Conservation (phyloP, 2,329 filamentous ascomycete genomes). For the Fusarium staphyleae region DNA sequence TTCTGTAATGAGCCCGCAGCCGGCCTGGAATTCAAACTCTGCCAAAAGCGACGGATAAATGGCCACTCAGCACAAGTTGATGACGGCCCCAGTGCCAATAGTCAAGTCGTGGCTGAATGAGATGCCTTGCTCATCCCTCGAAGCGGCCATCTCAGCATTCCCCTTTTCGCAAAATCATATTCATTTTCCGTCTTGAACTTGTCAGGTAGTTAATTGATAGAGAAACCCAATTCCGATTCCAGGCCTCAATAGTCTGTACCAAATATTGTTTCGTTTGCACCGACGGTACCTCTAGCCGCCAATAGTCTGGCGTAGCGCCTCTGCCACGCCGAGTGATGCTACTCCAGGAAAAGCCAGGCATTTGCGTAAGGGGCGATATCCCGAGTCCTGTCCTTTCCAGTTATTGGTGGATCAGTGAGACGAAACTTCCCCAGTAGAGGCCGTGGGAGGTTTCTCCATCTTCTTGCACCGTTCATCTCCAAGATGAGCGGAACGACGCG, state of each 20-base stretch:
- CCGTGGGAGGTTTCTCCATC: too few species aligned
- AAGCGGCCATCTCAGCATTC: constrained; percentile 14
- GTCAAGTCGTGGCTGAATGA: constrained; percentile 17
- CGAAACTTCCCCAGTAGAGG: too few species aligned
- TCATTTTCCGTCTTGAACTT: neutral
- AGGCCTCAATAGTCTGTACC: constrained; percentile 30
- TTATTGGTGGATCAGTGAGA: neutral
- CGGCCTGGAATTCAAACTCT: constrained; percentile 18
- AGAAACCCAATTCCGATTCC: constrained; percentile 15
- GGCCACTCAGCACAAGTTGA: constrained; percentile 15
- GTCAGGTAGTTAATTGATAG: neutral
- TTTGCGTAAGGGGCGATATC: constrained; percentile 5
- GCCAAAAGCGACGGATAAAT: constrained; percentile 3
- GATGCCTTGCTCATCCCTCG: constrained; percentile 3
- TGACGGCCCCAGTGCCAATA: constrained; percentile 19
- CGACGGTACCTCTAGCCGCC: constrained; percentile 18
- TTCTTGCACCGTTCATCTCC: neutral
- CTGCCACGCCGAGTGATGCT: neutral
- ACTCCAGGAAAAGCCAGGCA: constrained; percentile 13
- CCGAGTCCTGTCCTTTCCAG: constrained; percentile 8
- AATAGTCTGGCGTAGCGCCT: constrained; percentile 25
- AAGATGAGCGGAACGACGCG: neutral
- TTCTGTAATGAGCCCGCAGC: too few species aligned
- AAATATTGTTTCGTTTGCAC: constrained; percentile 35
- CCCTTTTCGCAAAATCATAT: constrained; percentile 3